A percentile compares a stretch with the other conserved stretches of the same genome.
Evolutionary conservation across 495 filamentous ascomycete genomes (phyloP).

Genomic region (Rostrohypoxylon terebratum): DNA sequence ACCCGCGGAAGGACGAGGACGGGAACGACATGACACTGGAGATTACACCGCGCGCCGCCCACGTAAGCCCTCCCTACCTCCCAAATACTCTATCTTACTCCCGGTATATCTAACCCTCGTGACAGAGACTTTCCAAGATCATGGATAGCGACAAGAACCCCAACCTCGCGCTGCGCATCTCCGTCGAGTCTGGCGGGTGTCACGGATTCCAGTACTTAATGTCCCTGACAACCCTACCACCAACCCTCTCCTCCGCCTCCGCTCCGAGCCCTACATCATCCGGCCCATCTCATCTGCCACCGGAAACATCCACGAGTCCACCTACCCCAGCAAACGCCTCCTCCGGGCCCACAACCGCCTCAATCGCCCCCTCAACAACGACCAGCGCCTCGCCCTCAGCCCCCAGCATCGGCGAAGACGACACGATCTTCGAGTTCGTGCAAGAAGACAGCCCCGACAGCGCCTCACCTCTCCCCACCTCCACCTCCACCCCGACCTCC

Average conservation of each 20-base stretch:
- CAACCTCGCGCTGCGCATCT: slow-evolving; percentile 84
- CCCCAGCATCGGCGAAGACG: slow-evolving; percentile 69
- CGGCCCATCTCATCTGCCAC: slow-evolving; percentile 1
- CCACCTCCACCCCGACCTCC: no score
- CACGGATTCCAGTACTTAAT: slow-evolving; percentile 99
- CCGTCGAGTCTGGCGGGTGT: slow-evolving; percentile 91
- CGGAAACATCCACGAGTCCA: slow-evolving; percentile 27
- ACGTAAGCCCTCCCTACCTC: slow-evolving; percentile 63
- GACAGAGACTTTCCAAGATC: slow-evolving; percentile 75
- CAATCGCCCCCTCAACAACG: slow-evolving; percentile 38
- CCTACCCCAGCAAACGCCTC: slow-evolving; percentile 28
- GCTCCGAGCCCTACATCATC: background rate
- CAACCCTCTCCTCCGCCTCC: slow-evolving; percentile 48
- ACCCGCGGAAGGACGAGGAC: slow-evolving; percentile 77
- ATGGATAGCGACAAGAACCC: slow-evolving; percentile 81
- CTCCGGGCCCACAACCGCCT: slow-evolving; percentile 46
- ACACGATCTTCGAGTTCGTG: slow-evolving; percentile 70
- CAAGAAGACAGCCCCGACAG: slow-evolving; percentile 21
- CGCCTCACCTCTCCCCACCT: no score
- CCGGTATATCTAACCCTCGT: background rate
- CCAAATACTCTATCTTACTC: slow-evolving; percentile 6
- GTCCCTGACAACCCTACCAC: slow-evolving; percentile 74
- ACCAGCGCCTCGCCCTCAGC: slow-evolving; percentile 37
- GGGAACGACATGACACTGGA: slow-evolving; percentile 84
- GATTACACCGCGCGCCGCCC: slow-evolving; percentile 83